A percentile compares a stretch with the other conserved stretches of the same genome.
These are phyloP conservation scores for Solanum medicagineum DNA, from an alignment of 257 asterid genomes.

Conservation along the genomic window DNA sequence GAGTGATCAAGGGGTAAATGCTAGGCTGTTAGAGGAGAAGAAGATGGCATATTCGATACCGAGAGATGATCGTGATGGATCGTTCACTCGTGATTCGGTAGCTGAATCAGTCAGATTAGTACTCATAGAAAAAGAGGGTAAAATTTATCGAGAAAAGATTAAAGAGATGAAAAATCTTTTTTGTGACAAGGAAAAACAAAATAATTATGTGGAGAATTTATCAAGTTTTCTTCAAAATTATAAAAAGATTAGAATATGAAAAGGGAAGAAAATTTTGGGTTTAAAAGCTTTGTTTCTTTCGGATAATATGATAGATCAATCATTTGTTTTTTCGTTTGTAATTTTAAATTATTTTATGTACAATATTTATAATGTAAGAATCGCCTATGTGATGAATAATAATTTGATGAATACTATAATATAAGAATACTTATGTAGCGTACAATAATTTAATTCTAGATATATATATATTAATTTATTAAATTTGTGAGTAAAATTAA, in stretches of 20 bases:
- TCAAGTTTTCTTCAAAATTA: background rate
- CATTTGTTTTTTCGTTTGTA: too few relatives aligned
- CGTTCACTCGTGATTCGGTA: constrained; percentile 1
- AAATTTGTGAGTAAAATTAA: too few relatives aligned
- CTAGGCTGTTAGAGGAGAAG: constrained; percentile 6
- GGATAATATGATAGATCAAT: background rate
- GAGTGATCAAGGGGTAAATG: constrained; percentile 16
- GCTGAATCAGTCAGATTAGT: constrained; percentile 6
- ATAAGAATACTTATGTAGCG: too few relatives aligned
- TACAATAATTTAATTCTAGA: too few relatives aligned
- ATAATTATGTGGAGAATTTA: background rate
- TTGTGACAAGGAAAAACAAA: background rate
- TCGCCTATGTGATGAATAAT: background rate
- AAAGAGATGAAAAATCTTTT: background rate
- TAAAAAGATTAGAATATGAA: background rate
- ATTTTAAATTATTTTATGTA: too few relatives aligned
- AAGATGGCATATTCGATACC: background rate
- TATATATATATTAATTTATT: too few relatives aligned
- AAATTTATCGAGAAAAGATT: background rate
- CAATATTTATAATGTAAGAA: background rate
- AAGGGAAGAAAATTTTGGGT: background rate
- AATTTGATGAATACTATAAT: too few relatives aligned
- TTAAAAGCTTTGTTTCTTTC: background rate
- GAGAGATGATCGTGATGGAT: constrained; percentile 3
- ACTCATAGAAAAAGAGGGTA: background rate